Evolutionary conservation across 306 rosid species (phyloP), one percentile per base, ranked within the genome.

Genomic region (Prosopis cineraria): DNA sequence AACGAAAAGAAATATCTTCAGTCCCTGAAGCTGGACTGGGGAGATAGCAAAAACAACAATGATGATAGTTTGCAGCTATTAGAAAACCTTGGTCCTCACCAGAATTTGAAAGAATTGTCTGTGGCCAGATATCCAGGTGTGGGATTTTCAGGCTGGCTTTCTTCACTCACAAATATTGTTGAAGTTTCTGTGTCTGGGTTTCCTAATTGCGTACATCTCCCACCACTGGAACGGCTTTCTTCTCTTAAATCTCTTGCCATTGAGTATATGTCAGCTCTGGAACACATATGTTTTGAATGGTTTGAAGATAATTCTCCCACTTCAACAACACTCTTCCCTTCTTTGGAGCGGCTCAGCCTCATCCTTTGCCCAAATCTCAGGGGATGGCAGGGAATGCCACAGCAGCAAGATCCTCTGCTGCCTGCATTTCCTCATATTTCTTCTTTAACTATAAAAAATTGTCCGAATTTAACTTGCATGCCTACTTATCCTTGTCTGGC

Each of bases 221-320:
- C 82, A 56, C 69, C 70, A 0, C 22, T 80, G 29, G 72, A 76
- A 22, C 40, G 10, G 14, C 67, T 83, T 5, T 76, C 78, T 1
- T 52, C 14, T 37, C 87, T 79, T 11, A 65, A 81, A 58, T 1
- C 13, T 34, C 67, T 80, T 5, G 0, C 0, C 0, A 9, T 80
- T 5, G 0, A 0, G 0, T 0, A 0, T 0, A 7, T 75, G 12
- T 0, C 0, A 25, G 40, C 3, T 2, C 12, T 83, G 6, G 62
- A 79, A 59, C 30, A 79, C 70, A 59, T 83, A 55, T 33, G 22
- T 37, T 39, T 50, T 36, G 27, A 31, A 11, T 37, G 40, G 40
- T 5, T 4, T 37, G 1, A 37, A 37, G 5, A 7, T 9, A 9
- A 2, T 25, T 47, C 0, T 20, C 6, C 5, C 10, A 0, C 10